phyloP scores from a whole-genome alignment of 805 yeast species.

The Starmerella sirachaensis region DNA sequence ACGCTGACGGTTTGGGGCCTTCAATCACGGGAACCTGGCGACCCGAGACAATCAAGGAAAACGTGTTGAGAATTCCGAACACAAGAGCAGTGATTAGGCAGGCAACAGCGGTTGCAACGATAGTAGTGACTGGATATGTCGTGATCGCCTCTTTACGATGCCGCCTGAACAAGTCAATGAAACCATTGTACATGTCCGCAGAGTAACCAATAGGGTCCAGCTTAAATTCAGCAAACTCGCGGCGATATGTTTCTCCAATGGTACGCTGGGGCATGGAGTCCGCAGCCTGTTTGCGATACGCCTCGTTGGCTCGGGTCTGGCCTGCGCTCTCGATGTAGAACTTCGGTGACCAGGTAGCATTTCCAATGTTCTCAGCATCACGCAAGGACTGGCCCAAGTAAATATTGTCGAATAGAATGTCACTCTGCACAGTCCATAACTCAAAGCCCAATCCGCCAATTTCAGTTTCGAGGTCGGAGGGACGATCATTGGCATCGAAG shows the following conservation, averaged over 20 bases:
- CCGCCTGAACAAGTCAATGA: slow-evolving; percentile 24
- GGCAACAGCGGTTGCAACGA: slow-evolving; percentile 23
- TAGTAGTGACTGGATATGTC: slow-evolving; percentile 30
- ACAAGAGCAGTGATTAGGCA: slow-evolving; percentile 21
- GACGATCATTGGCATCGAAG: slow-evolving; percentile 37
- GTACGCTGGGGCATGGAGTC: slow-evolving; percentile 15
- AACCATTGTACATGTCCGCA: slow-evolving; percentile 23
- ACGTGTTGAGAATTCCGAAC: slow-evolving; percentile 23
- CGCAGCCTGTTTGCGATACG: slow-evolving; percentile 10
- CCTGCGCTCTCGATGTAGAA: slow-evolving; percentile 25
- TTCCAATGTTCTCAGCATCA: slow-evolving; percentile 79
- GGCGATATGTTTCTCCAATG: slow-evolving; percentile 6
- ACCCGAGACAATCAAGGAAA: slow-evolving; percentile 15
- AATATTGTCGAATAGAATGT: slow-evolving; percentile 68
- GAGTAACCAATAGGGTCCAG: slow-evolving; percentile 29
- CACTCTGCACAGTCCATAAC: slow-evolving; percentile 72
- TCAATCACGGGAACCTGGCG: slow-evolving; percentile 10
- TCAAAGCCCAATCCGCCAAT: slow-evolving; percentile 81
- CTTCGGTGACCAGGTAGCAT: slow-evolving; percentile 47
- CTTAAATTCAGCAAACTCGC: slow-evolving; percentile 24
- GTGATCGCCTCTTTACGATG: slow-evolving; percentile 27
- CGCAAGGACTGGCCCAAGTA: slow-evolving; percentile 73
- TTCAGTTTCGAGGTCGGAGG: slow-evolving; percentile 45
- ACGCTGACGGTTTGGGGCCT: not conserved
- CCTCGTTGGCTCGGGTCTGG: slow-evolving; percentile 22